Percentiles rank a stretch among this genome's conserved stretches.
Conservation (phyloP, 768 basidiomycete genomes). For the Calvatia gigantea region DNA sequence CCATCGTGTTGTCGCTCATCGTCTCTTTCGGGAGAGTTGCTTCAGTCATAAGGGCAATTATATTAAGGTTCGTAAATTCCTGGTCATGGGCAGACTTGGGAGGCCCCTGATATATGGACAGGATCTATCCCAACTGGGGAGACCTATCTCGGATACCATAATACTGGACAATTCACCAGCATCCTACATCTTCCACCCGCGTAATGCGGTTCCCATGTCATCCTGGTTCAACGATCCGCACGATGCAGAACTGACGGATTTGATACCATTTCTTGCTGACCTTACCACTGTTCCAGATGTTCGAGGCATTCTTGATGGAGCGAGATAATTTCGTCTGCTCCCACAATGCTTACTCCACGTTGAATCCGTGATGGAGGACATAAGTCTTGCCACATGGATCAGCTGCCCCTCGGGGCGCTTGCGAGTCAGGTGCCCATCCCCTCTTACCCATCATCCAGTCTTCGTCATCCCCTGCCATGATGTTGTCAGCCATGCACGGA, state of each 20-base stretch:
- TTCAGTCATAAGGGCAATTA: constrained; percentile 99
- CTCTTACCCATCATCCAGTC: neutral
- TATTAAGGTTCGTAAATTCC: constrained; percentile 69
- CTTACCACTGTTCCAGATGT: constrained; percentile 84
- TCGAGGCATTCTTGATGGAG: constrained; percentile 85
- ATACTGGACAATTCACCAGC: constrained; percentile 99
- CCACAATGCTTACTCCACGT: constrained; percentile 2
- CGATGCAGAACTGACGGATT: constrained; percentile 94
- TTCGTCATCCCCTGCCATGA: neutral
- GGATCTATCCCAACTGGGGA: constrained; percentile 96
- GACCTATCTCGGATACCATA: constrained; percentile 90
- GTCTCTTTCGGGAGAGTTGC: constrained; percentile 96
- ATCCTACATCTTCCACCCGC: constrained; percentile 98
- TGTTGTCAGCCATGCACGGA: neutral
- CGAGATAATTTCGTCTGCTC: constrained; percentile 39
- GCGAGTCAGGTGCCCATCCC: neutral
- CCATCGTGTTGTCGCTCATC: constrained; percentile 87
- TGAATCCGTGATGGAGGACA: constrained; percentile 5
- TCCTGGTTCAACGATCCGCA: constrained; percentile 99
- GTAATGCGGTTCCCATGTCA: constrained; percentile 98
- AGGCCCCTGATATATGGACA: constrained; percentile 26
- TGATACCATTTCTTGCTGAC: constrained; percentile 92
- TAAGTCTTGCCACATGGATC: neutral
- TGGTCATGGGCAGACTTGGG: neutral
- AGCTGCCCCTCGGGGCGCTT: neutral